Conservation (phyloP, 768 basidiomycete genomes). For the Glaciozyma martinii region DNA sequence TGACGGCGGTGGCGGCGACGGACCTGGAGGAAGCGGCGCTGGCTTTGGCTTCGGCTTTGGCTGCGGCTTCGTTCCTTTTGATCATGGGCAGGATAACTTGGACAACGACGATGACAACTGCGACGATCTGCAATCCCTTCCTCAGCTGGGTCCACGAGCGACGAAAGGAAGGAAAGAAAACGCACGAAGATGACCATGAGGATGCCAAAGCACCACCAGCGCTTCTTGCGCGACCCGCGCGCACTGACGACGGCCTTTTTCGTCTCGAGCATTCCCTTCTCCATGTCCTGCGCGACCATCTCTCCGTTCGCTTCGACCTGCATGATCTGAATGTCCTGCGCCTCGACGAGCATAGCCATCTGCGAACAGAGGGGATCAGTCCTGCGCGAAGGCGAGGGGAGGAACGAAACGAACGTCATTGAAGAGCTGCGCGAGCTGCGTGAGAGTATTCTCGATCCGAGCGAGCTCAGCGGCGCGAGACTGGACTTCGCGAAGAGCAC, state of each 20-base stretch:
- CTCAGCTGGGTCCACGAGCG: not conserved
- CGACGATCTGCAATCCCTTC: not conserved
- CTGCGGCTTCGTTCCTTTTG: not conserved
- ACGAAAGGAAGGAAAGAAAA: too few species aligned
- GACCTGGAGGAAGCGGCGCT: not conserved
- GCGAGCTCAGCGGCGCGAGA: conserved; percentile 71
- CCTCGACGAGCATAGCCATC: conserved; percentile 69
- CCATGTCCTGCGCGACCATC: conserved; percentile 58
- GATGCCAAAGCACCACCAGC: conserved; percentile 74
- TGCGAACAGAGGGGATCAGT: conserved; percentile 36
- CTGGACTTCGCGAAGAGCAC: conserved; percentile 75
- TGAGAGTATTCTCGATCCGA: conserved; percentile 71
- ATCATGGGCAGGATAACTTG: conserved; percentile 2
- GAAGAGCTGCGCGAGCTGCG: conserved; percentile 75
- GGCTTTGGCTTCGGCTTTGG: not conserved
- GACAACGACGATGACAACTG: conserved; percentile 10
- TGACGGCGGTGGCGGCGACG: not conserved
- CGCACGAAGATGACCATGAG: not conserved
- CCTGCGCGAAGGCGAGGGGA: not conserved
- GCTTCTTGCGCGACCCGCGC: conserved; percentile 77
- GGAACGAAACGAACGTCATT: conserved; percentile 50
- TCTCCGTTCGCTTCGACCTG: conserved; percentile 54
- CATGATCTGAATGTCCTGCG: conserved; percentile 65
- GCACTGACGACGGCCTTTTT: conserved; percentile 77
- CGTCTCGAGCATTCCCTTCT: conserved; percentile 63